Evolutionary conservation across 208 protist genomes (phyloP), one percentile per base, ranked within the genome.

Genomic region (Borovskyia barvae): DNA sequence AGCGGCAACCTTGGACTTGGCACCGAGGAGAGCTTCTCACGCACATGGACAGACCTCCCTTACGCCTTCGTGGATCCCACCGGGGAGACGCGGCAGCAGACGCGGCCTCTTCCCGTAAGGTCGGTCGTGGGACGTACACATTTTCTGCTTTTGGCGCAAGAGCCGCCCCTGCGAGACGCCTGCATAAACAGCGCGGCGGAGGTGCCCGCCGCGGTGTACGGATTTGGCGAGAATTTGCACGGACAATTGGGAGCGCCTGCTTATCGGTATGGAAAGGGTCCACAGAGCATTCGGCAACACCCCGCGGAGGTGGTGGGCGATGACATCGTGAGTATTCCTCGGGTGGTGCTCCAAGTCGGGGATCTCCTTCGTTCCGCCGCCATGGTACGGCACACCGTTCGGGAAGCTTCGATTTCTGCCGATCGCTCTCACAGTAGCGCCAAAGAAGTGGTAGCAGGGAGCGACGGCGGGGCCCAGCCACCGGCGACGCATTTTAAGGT

Each of bases 211-310:
- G 29, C 62, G 15, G 78, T 94, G 19, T 42, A 77, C 7, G 88
- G 88, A 32, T 94, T 94, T 56, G 88, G 88, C 22, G 78, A 85
- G 42, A 92, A 94, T 58, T 66, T 92, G 40, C 73, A 92, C 57
- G 85, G 85, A 24, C 82, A 94, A 48, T 49, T 94, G 12, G 82
- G 75, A 8, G 9, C 12, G n/a, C 53, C 63, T 17, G 45, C 39
- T n/a, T n/a, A n/a, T n/a, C n/a, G n/a, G n/a, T n/a, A n/a, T n/a
- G n/a, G n/a, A n/a, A n/a, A n/a, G n/a, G n/a, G n/a, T n/a, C n/a
- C n/a, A n/a, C n/a, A n/a, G n/a, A n/a, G n/a, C n/a, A n/a, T n/a
- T n/a, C n/a, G n/a, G n/a, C n/a, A n/a, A n/a, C n/a, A n/a, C 17
- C 17, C 17, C 19, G 36, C 47, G 0, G n/a, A n/a, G n/a, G n/a